A percentile compares a stretch with the other conserved stretches of the same genome.
Evolutionary conservation across 371 early-diverging fungal species (phyloP).

Genomic region (Circinella umbellata): DNA sequence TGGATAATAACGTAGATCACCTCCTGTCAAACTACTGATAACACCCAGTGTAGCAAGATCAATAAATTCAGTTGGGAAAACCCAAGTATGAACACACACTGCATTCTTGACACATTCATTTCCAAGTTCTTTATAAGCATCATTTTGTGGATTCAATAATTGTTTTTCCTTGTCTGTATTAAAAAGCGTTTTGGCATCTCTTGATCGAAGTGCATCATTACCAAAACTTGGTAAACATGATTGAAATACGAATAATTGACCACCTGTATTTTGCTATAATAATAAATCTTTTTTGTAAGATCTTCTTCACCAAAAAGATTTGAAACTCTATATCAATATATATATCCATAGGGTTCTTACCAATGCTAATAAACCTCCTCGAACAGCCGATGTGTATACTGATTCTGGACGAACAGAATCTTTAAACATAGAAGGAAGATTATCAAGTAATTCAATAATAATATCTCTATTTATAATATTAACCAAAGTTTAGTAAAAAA

Average conservation of each 20-base stretch:
- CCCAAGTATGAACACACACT: slow-evolving; percentile 85
- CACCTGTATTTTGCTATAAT: slow-evolving; percentile 66
- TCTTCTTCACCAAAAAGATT: too few relatives aligned
- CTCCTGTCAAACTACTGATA: slow-evolving; percentile 84
- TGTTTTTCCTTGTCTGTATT: slow-evolving; percentile 92
- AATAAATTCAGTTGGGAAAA: slow-evolving; percentile 86
- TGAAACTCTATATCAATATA: too few relatives aligned
- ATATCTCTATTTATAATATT: slow-evolving; percentile 51
- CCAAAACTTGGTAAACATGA: slow-evolving; percentile 90
- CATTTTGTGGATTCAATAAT: slow-evolving; percentile 83
- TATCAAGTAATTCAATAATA: slow-evolving; percentile 85
- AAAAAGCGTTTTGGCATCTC: slow-evolving; percentile 88
- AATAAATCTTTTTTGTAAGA: neutral
- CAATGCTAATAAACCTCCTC: slow-evolving; percentile 82
- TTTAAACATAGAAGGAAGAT: slow-evolving; percentile 84
- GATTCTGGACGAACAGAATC: slow-evolving; percentile 79
- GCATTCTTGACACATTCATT: slow-evolving; percentile 84
- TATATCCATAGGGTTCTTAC: too few relatives aligned
- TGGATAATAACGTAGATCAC: slow-evolving; percentile 81
- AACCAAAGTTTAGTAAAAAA: neutral
- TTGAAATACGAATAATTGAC: slow-evolving; percentile 88
- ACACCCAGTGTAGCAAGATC: slow-evolving; percentile 87
- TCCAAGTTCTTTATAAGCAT: slow-evolving; percentile 85
- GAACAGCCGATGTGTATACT: slow-evolving; percentile 86
- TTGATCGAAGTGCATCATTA: slow-evolving; percentile 78